phyloP scores from a whole-genome alignment of 768 basidiomycete genomes.

The Phaffia tasmanica region DNA sequence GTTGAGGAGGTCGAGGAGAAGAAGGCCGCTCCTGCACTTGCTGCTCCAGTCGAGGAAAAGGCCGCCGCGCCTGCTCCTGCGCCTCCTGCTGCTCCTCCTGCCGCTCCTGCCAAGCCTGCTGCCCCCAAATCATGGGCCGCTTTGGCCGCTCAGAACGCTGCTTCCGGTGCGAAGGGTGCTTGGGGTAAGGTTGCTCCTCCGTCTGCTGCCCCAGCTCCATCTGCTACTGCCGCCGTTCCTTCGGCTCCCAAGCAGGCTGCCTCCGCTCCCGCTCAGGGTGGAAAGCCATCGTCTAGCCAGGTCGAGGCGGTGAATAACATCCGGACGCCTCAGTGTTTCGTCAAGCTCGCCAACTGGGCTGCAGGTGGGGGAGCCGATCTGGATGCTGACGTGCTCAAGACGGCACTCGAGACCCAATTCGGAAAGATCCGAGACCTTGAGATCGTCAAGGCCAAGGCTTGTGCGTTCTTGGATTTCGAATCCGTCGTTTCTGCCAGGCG shows the following conservation, averaged over 20 bases:
- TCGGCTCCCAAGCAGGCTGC: conserved; percentile 45
- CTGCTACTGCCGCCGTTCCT: conserved; percentile 30
- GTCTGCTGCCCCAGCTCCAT: conserved; percentile 34
- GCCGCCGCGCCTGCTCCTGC: conserved; percentile 25
- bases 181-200: conserved; percentile 29
- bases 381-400: conserved; percentile 29
- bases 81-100: conserved; percentile 36
- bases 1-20: conserved; percentile 11
- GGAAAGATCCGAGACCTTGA: conserved; percentile 70
- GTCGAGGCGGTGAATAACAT: conserved; percentile 52
- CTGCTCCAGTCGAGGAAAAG: conserved; percentile 23
- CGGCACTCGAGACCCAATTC: conserved; percentile 34
- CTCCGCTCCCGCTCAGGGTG: conserved; percentile 32
- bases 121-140: conserved; percentile 32
- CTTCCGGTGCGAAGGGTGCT: conserved; percentile 25
- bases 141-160: conserved; percentile 33
- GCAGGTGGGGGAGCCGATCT: conserved; percentile 28
- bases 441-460: conserved; percentile 74
- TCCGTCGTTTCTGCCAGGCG: conserved; percentile 66
- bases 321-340: conserved; percentile 70
- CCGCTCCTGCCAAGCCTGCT: conserved; percentile 29
- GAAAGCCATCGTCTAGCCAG: conserved; percentile 23
- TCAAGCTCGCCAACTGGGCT: conserved; percentile 52
- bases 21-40: neutral
- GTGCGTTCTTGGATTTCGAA: conserved; percentile 86